A percentile compares a stretch with the other conserved stretches of the same genome.
phyloP scores from a whole-genome alignment of 2,329 filamentous ascomycete genomes.

The Arachnomyces sp. region DNA sequence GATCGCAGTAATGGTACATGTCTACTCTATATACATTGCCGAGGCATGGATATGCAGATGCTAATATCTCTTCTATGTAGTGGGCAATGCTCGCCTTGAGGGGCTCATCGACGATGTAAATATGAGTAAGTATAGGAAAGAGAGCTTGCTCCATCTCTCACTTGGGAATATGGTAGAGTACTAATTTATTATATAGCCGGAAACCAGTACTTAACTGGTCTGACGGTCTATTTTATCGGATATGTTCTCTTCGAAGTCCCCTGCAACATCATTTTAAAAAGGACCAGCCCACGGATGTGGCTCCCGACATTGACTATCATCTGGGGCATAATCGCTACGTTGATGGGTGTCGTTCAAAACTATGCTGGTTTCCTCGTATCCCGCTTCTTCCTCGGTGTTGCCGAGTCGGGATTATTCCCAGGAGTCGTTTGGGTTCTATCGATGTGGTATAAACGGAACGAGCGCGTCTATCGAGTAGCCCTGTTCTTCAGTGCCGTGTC shows the following conservation, averaged over 20 bases:
- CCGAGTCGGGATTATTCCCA: slow-evolving; percentile 47
- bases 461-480: slow-evolving; percentile 51
- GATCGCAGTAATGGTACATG: slow-evolving; percentile 34
- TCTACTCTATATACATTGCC: neutral
- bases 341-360: slow-evolving; percentile 40
- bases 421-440: slow-evolving; percentile 51
- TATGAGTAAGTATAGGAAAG: slow-evolving; percentile 26
- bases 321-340: slow-evolving; percentile 39
- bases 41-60: neutral
- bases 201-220: slow-evolving; percentile 32
- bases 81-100: slow-evolving; percentile 32
- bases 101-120: slow-evolving; percentile 30
- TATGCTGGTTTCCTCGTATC: slow-evolving; percentile 42
- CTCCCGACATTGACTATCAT: slow-evolving; percentile 35
- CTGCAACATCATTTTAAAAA: slow-evolving; percentile 34
- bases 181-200: slow-evolving; percentile 18
- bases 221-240: slow-evolving; percentile 32
- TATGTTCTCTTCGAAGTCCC: slow-evolving; percentile 35
- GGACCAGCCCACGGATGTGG: slow-evolving; percentile 31
- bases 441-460: slow-evolving; percentile 55
- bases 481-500: slow-evolving; percentile 53
- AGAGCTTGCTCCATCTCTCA: neutral
- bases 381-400: slow-evolving; percentile 44
- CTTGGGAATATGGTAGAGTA: neutral
- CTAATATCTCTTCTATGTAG: slow-evolving; percentile 12